Evolutionary conservation across 129 eudicot genomes (phyloP).

Genomic region (Deinandra increscens): DNA sequence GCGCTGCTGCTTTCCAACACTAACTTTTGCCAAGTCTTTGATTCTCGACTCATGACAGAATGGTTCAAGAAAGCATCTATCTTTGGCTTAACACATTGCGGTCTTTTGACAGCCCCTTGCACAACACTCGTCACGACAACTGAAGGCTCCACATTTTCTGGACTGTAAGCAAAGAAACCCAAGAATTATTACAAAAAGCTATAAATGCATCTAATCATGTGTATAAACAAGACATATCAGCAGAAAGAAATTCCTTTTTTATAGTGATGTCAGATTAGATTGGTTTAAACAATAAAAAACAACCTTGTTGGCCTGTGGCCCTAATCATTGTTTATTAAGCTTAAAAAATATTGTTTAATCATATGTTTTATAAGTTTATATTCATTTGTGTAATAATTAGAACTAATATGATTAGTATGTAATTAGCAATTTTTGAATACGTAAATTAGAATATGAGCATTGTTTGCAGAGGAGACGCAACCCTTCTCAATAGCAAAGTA

Average conservation of each 20-base stretch:
- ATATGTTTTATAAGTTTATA: too few relatives aligned
- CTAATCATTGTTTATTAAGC: background rate
- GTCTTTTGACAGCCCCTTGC: constrained; percentile 14
- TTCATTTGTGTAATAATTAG: too few relatives aligned
- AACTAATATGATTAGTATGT: too few relatives aligned
- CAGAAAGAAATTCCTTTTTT: background rate
- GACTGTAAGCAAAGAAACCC: constrained; percentile 7
- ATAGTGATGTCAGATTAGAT: background rate
- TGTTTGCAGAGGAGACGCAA: too few relatives aligned
- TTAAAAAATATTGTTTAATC: too few relatives aligned
- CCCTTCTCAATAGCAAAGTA: too few relatives aligned
- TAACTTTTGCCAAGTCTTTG: background rate
- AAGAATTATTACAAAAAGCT: background rate
- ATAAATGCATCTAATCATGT: background rate
- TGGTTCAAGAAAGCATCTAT: constrained; percentile 9
- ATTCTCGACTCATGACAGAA: background rate
- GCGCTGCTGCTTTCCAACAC: background rate
- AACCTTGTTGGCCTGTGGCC: constrained; percentile 24
- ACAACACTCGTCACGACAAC: background rate
- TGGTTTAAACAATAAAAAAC: too few relatives aligned
- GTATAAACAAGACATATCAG: background rate
- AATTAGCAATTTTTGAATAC: too few relatives aligned
- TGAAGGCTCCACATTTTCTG: background rate
- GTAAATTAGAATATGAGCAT: too few relatives aligned
- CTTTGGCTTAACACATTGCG: constrained; percentile 14